Evolutionary conservation across 192 early-diverging fungal genomes (phyloP).

Genomic region (Entomortierella parvispora): DNA sequence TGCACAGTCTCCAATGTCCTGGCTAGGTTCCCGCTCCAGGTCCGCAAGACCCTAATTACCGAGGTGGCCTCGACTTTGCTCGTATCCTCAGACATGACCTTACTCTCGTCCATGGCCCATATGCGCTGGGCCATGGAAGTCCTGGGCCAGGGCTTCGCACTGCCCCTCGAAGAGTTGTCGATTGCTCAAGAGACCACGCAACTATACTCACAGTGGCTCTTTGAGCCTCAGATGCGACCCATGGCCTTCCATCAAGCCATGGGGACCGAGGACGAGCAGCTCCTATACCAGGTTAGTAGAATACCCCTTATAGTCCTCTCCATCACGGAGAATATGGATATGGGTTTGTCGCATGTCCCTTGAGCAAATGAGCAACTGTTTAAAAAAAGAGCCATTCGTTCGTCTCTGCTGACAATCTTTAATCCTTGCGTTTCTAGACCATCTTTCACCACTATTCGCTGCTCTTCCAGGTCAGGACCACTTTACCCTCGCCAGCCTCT

Average conservation of each 20-base stretch:
- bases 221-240: slow-evolving; percentile 69
- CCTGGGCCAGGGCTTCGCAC: slow-evolving; percentile 81
- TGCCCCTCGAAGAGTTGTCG: slow-evolving; percentile 79
- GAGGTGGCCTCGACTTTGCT: slow-evolving; percentile 71
- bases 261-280: slow-evolving; percentile 67
- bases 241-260: slow-evolving; percentile 61
- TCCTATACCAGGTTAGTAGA: slow-evolving; percentile 71
- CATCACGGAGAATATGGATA: neutral
- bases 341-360: no score
- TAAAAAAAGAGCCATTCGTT: no score
- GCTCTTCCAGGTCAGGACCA: slow-evolving; percentile 62
- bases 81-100: slow-evolving; percentile 62
- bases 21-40: slow-evolving; percentile 69
- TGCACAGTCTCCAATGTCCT: slow-evolving; percentile 84
- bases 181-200: slow-evolving; percentile 72
- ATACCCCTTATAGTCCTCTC: no score
- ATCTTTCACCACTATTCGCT: slow-evolving; percentile 84
- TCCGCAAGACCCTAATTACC: slow-evolving; percentile 70
- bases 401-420: neutral
- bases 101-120: slow-evolving; percentile 79
- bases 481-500: slow-evolving; percentile 44
- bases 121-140: slow-evolving; percentile 89
- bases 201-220: slow-evolving; percentile 84
- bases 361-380: no score
- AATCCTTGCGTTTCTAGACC: slow-evolving; percentile 52